Evolutionary conservation across 768 basidiomycete genomes (phyloP).

Genomic region (Jaapia argillacea): DNA sequence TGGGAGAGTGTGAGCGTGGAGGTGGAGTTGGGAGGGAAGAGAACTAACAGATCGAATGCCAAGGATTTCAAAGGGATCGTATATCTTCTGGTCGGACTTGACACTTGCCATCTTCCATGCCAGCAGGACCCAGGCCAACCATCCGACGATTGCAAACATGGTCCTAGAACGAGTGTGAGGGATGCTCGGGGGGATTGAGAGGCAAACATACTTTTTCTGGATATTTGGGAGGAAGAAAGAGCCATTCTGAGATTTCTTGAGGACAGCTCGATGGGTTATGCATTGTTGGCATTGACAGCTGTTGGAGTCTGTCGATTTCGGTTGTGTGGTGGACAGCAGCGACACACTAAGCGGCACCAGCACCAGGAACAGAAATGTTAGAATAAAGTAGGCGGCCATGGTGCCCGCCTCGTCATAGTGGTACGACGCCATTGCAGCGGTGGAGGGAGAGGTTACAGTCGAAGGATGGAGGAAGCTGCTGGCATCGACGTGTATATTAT

Average conservation of each 20-base stretch:
- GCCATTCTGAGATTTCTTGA: constrained; percentile 31
- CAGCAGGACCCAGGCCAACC: constrained; percentile 61
- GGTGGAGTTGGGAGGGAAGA: not conserved
- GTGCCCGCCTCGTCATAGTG: constrained; percentile 80
- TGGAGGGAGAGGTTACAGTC: no score
- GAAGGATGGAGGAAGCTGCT: no score
- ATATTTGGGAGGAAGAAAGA: constrained; percentile 38
- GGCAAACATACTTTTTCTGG: constrained; percentile 35
- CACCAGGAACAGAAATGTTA: constrained; percentile 79
- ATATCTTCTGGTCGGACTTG: constrained; percentile 58
- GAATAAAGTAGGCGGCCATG: constrained; percentile 85
- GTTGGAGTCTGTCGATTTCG: constrained; percentile 2
- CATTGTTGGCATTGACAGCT: constrained; percentile 62
- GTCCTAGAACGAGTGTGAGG: constrained; percentile 30
- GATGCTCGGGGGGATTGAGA: constrained; percentile 3
- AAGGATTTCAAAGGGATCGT: constrained; percentile 92
- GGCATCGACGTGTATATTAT: no score
- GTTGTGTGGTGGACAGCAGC: constrained; percentile 26
- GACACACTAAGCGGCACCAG: constrained; percentile 71
- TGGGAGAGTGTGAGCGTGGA: constrained; percentile 17
- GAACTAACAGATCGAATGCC: constrained; percentile 58
- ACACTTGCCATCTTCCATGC: constrained; percentile 53
- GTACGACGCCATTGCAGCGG: constrained; percentile 62
- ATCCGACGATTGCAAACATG: constrained; percentile 55
- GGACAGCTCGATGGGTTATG: constrained; percentile 37